phyloP scores from a whole-genome alignment of 257 asterid genomes.

The Ajuga chamaepitys region DNA sequence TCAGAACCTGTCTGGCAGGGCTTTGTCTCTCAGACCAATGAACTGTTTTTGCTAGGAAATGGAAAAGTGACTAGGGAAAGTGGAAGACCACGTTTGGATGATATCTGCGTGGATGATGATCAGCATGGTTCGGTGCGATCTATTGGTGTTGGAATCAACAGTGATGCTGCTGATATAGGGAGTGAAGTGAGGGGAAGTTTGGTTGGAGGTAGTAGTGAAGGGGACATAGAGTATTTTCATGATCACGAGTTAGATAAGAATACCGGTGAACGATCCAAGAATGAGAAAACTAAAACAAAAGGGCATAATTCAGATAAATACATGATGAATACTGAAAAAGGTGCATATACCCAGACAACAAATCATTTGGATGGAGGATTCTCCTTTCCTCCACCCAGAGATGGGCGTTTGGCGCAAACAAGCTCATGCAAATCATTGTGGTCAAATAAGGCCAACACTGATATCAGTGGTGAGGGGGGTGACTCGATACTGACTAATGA shows the following conservation, averaged over 20 bases:
- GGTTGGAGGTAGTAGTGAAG: constrained; percentile 93
- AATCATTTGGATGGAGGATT: constrained; percentile 63
- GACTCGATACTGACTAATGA: constrained; percentile 44
- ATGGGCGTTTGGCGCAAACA: constrained; percentile 51
- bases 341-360: constrained; percentile 29
- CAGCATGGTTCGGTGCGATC: constrained; percentile 96
- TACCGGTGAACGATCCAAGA: constrained; percentile 33
- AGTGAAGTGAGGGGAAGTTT: constrained; percentile 84
- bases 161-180: constrained; percentile 91
- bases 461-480: constrained; percentile 44
- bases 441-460: constrained; percentile 54
- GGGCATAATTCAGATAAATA: constrained; percentile 41
- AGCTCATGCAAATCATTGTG: constrained; percentile 51
- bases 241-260: constrained; percentile 48
- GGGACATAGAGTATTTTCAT: constrained; percentile 66
- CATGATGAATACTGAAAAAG: constrained; percentile 38
- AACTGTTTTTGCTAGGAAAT: constrained; percentile 64
- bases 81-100: constrained; percentile 61
- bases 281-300: constrained; percentile 35
- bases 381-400: constrained; percentile 91
- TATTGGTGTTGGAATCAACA: constrained; percentile 95
- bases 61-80: constrained; percentile 45
- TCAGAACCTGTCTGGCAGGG: constrained; percentile 96
- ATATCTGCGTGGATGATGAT: constrained; percentile 72
- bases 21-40: constrained; percentile 70